Base-by-base conservation (phyloP, 768 basidiomycete genomes). In the Termitomyces heimii region DNA sequence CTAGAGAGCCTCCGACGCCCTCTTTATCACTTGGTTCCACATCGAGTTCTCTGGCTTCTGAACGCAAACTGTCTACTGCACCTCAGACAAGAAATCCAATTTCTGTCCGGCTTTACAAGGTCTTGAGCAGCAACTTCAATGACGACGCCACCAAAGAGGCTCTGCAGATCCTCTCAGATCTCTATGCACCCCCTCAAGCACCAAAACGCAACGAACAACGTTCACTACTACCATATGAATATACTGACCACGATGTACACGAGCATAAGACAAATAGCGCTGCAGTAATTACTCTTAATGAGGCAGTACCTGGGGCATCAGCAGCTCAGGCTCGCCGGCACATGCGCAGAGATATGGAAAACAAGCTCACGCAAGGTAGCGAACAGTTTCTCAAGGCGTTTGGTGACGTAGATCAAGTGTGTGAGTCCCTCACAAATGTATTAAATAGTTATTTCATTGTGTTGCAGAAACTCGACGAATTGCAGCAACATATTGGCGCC, bases 81-180 rank as follows among this genome's bases (percentile, higher is more conserved):
- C 54, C 68, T 8, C 75, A 73, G 55, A 48, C 67, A 9, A 79
- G 83, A 58, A 90, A 89, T 64, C 93, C 94, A 2, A 80, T 95
- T 40, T 84, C 92, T n/a, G 72, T 89, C 0, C 80, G 94, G 12
- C 75, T 96, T n/a, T 94, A 93, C 71, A 97, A 97, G 71, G 87
- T 95, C 59, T 76, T 96, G 20, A 85, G 89, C 35, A 88, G 88
- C 2, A 88, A 81, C 49, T 93, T 88, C 57, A 84, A 89, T 28
- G 91, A 92, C 63, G 77, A 82, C 37, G 82, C 85, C 6, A 92
- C 91, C 1, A 77, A 78, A 28, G 89, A 96, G 63, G 94, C 93
- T 2, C 75, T 97, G 13, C 77, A 82, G 46, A 94, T 92, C 0
- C 82, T 96, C 37, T 92, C 93, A 2, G 83, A 87, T 16, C 77